A percentile compares a stretch with the other conserved stretches of the same genome.
Evolutionary conservation across 2,329 filamentous ascomycete species (phyloP).

Genomic region (Cladosporium sp.): DNA sequence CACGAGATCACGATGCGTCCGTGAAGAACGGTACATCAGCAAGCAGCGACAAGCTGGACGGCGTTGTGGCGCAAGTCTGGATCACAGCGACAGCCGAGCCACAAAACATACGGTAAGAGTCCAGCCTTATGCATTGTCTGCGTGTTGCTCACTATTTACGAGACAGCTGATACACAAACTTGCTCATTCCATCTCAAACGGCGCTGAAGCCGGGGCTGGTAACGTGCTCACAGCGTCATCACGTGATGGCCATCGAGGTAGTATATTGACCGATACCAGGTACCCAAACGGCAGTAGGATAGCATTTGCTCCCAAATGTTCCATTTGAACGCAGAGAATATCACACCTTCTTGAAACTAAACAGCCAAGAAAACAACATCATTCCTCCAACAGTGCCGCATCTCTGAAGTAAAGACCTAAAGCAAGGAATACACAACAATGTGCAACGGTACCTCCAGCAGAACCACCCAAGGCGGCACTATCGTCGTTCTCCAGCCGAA

Average conservation of each 20-base stretch:
- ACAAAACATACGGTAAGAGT: background rate
- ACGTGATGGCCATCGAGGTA: slow-evolving; percentile 5
- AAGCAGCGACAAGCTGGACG: no score
- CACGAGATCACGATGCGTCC: no score
- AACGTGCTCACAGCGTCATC: background rate
- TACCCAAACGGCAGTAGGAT: background rate
- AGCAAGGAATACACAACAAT: slow-evolving; percentile 14
- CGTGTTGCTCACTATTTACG: background rate
- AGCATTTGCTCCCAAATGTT: background rate
- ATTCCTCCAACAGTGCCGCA: background rate
- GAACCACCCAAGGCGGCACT: slow-evolving; percentile 22
- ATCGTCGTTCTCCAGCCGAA: slow-evolving; percentile 24
- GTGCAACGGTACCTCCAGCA: slow-evolving; percentile 22
- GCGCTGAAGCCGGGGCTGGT: background rate
- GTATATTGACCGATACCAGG: background rate
- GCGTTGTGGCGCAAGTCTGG: background rate
- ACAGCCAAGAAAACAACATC: background rate
- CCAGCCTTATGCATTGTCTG: background rate
- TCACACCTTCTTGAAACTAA: background rate
- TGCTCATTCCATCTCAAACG: slow-evolving; percentile 7
- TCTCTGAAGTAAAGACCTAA: background rate
- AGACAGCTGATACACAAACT: background rate
- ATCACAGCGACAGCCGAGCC: background rate
- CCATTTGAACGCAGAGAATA: no score
- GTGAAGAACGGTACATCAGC: no score